Evolutionary conservation across 371 early-diverging fungal genomes (phyloP), one percentile per base, ranked within the genome.

Genomic region (Mortierella sp.): DNA sequence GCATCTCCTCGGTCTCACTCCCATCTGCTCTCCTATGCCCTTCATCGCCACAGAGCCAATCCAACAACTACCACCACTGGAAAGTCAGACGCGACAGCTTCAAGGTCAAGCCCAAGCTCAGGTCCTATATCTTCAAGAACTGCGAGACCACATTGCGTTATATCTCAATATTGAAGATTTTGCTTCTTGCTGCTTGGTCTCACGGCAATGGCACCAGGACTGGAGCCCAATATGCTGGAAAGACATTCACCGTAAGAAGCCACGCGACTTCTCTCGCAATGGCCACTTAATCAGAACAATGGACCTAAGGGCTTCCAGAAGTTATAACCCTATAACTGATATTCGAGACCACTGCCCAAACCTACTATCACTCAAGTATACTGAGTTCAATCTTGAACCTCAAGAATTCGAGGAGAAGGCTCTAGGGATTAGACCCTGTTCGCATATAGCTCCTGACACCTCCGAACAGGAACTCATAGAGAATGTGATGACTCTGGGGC

Each of bases 211-310:
- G 73, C 58, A 52, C 26, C 66, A 54, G 11, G 47, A 66, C 24
- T 72, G 73, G 73, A 62, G 11, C 20, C 62, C 73, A 26, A 11
- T 52, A 32, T 62, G 43, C 32, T 72, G 73, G 73, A 52, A 22
- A 72, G 32, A 54, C 16, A 54, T 66, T 11, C 3, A 8, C 8
- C 24, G 3, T 12, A 57, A 20, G 2, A 14, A 24, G 11, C 66
- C 66, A 40, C 28, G 9, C 1, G 47, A 43, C 14, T 60, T 72
- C 3, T 12, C 22, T 14, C 54, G 62, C 16, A 18, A 62, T 40
- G 73, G 66, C 10, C 62, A 66, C 22, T 28, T 72, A 12, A 51
- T 65, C 37, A 37, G 61, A 20, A 51, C 59, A 0, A 35, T 72
- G 28, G 60, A 58, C 2, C 32, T 70, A 16, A 1, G 45, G 22